Evolutionary conservation across 2,329 filamentous ascomycete species (phyloP).

Genomic region (Ophiostoma sp.): DNA sequence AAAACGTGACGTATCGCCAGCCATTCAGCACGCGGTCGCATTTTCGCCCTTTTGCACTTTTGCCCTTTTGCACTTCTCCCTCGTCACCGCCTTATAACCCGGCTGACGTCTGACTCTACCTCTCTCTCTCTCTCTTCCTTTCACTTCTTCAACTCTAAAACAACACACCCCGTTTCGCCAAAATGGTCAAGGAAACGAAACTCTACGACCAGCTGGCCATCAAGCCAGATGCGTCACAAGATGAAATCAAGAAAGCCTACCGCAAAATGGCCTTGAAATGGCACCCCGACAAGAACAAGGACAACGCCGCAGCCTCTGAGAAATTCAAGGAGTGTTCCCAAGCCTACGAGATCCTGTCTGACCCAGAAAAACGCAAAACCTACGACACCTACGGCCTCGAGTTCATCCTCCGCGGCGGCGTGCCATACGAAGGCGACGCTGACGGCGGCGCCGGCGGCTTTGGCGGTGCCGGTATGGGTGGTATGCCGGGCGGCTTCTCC

Average conservation of each 20-base stretch:
- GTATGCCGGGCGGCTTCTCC: conserved; percentile 48
- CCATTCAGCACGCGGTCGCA: conserved; percentile 8
- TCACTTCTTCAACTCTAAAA: neutral
- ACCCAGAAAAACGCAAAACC: conserved; percentile 92
- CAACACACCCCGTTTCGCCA: conserved; percentile 23
- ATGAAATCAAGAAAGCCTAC: conserved; percentile 97
- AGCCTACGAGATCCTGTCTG: conserved; percentile 96
- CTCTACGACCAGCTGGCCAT: conserved; percentile 85
- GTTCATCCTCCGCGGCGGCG: conserved; percentile 80
- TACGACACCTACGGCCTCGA: conserved; percentile 96
- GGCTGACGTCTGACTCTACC: neutral
- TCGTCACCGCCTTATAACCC: neutral
- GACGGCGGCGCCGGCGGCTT: conserved; percentile 40
- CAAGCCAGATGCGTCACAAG: conserved; percentile 77
- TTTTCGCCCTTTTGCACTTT: neutral
- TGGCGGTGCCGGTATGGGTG: conserved; percentile 61
- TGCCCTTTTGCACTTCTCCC: neutral
- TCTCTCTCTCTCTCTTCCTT: neutral
- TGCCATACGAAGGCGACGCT: conserved; percentile 48
- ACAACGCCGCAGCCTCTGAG: conserved; percentile 79
- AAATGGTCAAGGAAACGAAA: conserved; percentile 42
- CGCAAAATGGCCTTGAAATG: conserved; percentile 86
- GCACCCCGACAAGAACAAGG: conserved; percentile 98
- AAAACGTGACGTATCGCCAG: conserved; percentile 16
- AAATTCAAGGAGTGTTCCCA: conserved; percentile 99